Conservation (phyloP, 495 filamentous ascomycete genomes). For the Parmelia sp. region DNA sequence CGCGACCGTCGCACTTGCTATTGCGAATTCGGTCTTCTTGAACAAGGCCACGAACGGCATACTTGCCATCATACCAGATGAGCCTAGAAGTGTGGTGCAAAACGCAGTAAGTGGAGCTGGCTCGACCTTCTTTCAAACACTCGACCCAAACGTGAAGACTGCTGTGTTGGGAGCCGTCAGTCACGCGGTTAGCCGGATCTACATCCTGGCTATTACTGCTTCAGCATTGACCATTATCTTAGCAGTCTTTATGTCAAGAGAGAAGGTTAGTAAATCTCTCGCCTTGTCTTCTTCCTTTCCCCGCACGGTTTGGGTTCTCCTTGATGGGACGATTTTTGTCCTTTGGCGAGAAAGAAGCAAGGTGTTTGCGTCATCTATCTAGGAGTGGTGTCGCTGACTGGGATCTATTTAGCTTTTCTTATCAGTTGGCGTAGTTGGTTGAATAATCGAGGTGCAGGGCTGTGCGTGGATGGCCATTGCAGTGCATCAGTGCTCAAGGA, state of each 20-base stretch:
- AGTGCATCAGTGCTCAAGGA: conserved; percentile 1
- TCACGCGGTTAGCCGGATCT: conserved; percentile 40
- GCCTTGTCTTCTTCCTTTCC: conserved; percentile 5
- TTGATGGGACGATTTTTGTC: conserved; percentile 6
- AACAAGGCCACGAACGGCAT: conserved; percentile 31
- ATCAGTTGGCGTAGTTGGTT: conserved; percentile 2
- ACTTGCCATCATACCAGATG: conserved; percentile 30
- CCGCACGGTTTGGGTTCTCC: background rate
- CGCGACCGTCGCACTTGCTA: conserved; percentile 46
- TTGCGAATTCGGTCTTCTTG: conserved; percentile 51
- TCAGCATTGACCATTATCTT: conserved; percentile 39
- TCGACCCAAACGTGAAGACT: conserved; percentile 30
- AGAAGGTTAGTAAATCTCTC: background rate
- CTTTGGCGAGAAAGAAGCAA: conserved; percentile 1
- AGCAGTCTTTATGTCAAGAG: conserved; percentile 32
- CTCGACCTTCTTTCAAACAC: conserved; percentile 34
- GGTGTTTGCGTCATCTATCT: conserved; percentile 1
- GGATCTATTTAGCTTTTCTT: conserved; percentile 6
- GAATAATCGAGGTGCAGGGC: conserved; percentile 1
- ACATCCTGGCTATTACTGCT: conserved; percentile 40
- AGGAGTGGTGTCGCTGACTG: conserved; percentile 1
- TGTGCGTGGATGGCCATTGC: conserved; percentile 1
- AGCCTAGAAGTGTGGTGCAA: conserved; percentile 33
- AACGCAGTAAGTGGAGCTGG: conserved; percentile 42
- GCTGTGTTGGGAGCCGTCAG: conserved; percentile 41